phyloP scores from a whole-genome alignment of 805 yeast genomes.

The Cyberlindnera sargentensis region DNA sequence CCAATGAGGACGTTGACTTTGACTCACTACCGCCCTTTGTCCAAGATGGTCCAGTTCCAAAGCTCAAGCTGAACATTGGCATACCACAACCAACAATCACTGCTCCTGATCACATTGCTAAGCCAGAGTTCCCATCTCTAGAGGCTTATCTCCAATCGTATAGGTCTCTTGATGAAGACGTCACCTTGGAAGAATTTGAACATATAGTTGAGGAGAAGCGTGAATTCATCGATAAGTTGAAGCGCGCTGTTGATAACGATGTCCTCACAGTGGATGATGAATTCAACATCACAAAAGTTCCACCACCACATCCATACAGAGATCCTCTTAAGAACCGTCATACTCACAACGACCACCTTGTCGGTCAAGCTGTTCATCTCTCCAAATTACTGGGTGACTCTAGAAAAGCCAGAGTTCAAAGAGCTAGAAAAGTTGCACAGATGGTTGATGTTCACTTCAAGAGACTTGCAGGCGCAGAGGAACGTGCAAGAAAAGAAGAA shows the following conservation, averaged over 20 bases:
- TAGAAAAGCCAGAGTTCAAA: conserved; percentile 55
- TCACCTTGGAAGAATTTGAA: conserved; percentile 53
- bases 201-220: conserved; percentile 48
- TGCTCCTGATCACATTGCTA: conserved; percentile 51
- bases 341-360: conserved; percentile 65
- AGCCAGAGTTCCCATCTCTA: conserved; percentile 37
- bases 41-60: conserved; percentile 14
- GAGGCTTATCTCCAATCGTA: conserved; percentile 46
- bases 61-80: conserved; percentile 23
- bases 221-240: conserved; percentile 35
- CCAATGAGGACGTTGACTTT: conserved; percentile 2
- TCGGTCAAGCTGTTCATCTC: conserved; percentile 68
- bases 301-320: conserved; percentile 36
- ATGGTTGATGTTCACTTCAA: conserved; percentile 86
- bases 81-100: conserved; percentile 44
- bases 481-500: conserved; percentile 65
- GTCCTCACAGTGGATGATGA: conserved; percentile 39
- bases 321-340: conserved; percentile 41
- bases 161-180: conserved; percentile 54
- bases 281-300: conserved; percentile 30
- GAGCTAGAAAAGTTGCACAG: conserved; percentile 64
- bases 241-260: conserved; percentile 38
- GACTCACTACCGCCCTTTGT: conserved; percentile 6
- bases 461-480: conserved; percentile 82
- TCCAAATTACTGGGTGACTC: conserved; percentile 64